A percentile compares a stretch with the other conserved stretches of the same genome.
Conservation (phyloP, 306 rosid genomes). For the Castanopsis chinensis region DNA sequence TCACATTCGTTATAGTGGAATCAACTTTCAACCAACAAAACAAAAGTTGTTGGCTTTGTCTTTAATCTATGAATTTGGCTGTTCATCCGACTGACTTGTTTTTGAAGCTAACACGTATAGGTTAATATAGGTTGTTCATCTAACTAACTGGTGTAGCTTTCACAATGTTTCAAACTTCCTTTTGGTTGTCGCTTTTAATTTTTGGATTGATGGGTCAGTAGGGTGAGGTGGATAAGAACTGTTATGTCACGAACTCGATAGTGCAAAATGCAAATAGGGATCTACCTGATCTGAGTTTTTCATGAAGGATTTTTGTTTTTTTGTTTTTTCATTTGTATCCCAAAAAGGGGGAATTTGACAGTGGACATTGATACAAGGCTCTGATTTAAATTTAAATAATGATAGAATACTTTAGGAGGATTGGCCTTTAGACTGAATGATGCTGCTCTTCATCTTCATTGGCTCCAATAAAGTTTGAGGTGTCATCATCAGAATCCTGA, state of each 20-base stretch:
- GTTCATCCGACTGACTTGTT: conserved; percentile 7
- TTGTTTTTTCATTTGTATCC: conserved; percentile 13
- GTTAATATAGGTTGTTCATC: conserved; percentile 10
- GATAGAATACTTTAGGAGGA: background rate
- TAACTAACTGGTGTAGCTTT: conserved; percentile 9
- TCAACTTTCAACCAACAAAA: conserved; percentile 6
- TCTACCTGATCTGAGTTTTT: background rate
- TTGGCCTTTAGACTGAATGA: conserved; percentile 27
- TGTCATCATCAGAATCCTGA: conserved; percentile 47
- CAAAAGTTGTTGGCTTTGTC: background rate
- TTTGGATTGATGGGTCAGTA: conserved; percentile 21
- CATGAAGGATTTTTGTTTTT: background rate
- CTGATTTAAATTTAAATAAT: conserved; percentile 21
- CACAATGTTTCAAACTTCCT: background rate
- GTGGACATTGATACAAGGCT: conserved; percentile 44
- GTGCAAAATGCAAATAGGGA: background rate
- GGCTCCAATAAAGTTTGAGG: conserved; percentile 29
- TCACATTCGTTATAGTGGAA: background rate
- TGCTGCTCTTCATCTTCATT: conserved; percentile 34
- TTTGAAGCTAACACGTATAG: conserved; percentile 8
- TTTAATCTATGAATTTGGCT: background rate
- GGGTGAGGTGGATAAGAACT: background rate
- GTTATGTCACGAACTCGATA: background rate
- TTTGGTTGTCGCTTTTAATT: too few species aligned
- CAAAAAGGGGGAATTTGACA: conserved; percentile 21